Percentiles rank a stretch among this genome's conserved stretches.
phyloP scores from a whole-genome alignment of 2,329 filamentous ascomycete genomes.

The Hymenoscyphus infarciens region DNA sequence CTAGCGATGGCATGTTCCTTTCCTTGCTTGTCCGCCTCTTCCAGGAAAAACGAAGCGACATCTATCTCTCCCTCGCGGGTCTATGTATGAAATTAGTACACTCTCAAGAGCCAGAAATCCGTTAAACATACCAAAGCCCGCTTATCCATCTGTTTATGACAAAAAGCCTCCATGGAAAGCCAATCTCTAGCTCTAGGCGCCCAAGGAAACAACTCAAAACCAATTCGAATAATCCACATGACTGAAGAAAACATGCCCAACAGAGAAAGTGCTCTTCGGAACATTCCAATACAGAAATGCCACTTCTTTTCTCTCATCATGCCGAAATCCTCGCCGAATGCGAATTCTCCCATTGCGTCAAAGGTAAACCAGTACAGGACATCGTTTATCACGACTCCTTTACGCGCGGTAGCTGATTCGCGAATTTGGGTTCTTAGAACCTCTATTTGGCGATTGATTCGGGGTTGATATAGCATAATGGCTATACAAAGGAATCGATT shows the following conservation, averaged over 20 bases:
- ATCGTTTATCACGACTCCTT: background rate
- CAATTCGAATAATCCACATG: constrained; percentile 5
- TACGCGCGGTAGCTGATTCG: background rate
- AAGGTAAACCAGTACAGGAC: constrained; percentile 40
- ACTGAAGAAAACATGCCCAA: constrained; percentile 4
- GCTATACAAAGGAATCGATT: background rate
- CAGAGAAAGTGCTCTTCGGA: constrained; percentile 3
- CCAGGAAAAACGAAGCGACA: background rate
- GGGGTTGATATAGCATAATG: background rate
- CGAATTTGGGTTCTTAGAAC: background rate
- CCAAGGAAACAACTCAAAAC: constrained; percentile 1
- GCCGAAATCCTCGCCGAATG: constrained; percentile 31
- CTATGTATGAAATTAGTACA: background rate
- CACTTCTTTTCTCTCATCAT: constrained; percentile 9
- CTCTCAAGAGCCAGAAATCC: background rate
- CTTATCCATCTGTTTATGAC: constrained; percentile 6
- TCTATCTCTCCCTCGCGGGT: background rate
- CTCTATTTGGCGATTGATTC: constrained; percentile 1
- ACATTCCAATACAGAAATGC: background rate
- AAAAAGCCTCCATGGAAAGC: constrained; percentile 2
- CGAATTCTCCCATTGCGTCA: constrained; percentile 48
- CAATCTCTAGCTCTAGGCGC: background rate
- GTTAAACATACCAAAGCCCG: background rate
- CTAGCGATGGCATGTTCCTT: background rate
- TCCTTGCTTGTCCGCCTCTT: background rate